Evolutionary conservation across 192 early-diverging fungal genomes (phyloP).

Genomic region (Diversispora epigaea): DNA sequence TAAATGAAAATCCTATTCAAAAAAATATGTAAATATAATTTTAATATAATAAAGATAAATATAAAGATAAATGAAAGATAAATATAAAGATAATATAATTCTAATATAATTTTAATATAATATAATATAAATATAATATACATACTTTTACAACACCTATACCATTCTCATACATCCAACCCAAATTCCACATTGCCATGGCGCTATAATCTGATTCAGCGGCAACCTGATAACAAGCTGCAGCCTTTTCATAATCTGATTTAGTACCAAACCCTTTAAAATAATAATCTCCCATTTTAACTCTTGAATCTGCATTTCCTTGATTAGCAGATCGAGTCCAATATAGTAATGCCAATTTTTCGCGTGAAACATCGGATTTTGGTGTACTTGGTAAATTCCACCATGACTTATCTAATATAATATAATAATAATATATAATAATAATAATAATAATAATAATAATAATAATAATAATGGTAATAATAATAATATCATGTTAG

Average conservation of each 20-base stretch:
- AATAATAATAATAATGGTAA: background rate
- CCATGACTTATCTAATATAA: conserved; percentile 22
- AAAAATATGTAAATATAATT: background rate
- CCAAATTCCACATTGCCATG: conserved; percentile 95
- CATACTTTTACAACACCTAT: conserved; percentile 76
- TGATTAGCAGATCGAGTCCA: conserved; percentile 97
- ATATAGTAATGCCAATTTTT: conserved; percentile 75
- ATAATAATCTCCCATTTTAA: conserved; percentile 93
- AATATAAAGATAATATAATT: background rate
- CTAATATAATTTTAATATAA: too few species aligned
- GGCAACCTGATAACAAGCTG: conserved; percentile 79
- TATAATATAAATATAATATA: background rate
- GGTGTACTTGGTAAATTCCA: conserved; percentile 21
- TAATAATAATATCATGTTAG: background rate
- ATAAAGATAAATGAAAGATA: background rate
- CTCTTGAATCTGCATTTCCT: conserved; percentile 82
- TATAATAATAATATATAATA: background rate
- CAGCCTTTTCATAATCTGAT: conserved; percentile 71
- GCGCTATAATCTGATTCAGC: conserved; percentile 72
- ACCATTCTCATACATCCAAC: conserved; percentile 95
- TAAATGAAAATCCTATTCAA: conserved; percentile 76
- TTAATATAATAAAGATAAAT: background rate
- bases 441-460: background rate
- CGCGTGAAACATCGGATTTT: conserved; percentile 20
- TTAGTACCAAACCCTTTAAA: conserved; percentile 77